Conservation (phyloP, 108 stramenopile species). For the Cyclotella kingstonii region DNA sequence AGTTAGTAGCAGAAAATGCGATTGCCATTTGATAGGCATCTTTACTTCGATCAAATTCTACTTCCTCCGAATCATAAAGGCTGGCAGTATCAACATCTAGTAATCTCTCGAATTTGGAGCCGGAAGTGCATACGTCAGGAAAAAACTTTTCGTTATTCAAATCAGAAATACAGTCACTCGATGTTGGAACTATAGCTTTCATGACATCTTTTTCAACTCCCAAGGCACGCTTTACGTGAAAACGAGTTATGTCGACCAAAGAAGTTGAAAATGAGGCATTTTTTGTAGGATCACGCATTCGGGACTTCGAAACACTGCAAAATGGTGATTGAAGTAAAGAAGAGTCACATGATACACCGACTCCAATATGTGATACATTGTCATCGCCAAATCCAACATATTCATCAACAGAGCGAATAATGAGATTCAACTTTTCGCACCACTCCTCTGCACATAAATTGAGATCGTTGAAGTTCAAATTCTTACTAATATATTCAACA, state of each 20-base stretch:
- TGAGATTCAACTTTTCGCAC: conserved; percentile 27
- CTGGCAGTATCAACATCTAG: no score
- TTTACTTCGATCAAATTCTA: conserved; percentile 14
- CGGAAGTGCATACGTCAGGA: not conserved
- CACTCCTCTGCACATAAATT: conserved; percentile 19
- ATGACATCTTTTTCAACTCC: conserved; percentile 1
- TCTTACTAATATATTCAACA: conserved; percentile 3
- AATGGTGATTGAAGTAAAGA: not conserved
- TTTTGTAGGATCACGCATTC: no score
- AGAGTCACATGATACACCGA: not conserved
- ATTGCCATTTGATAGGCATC: conserved; percentile 41
- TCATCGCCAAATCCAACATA: not conserved
- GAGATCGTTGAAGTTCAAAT: conserved; percentile 1
- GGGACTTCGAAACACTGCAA: not conserved
- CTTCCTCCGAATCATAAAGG: not conserved
- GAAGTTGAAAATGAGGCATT: no score
- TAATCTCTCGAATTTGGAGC: no score
- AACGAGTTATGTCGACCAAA: conserved; percentile 15
- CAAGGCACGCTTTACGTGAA: conserved; percentile 11
- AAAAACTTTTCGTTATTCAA: not conserved
- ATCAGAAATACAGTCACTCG: not conserved
- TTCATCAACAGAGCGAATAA: conserved; percentile 30
- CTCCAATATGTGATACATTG: not conserved
- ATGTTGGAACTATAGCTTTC: not conserved
- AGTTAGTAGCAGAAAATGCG: conserved; percentile 14